Evolutionary conservation across 371 early-diverging fungal species (phyloP), one percentile per base, ranked within the genome.

Genomic region (Umbelopsis sp.): DNA sequence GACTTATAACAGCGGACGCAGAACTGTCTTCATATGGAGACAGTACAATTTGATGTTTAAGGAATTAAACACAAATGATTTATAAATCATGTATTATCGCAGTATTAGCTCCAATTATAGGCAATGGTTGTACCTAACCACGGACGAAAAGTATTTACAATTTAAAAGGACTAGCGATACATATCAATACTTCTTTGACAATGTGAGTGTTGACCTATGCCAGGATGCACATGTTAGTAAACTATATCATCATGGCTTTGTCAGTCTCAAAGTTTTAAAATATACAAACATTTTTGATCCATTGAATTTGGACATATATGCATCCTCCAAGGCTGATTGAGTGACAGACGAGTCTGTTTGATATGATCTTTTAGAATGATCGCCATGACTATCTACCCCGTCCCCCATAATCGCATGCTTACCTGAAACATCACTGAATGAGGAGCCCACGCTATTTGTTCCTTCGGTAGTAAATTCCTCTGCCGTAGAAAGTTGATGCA

Each of bases 291-390:
- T 81, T 71, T 84, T 87, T 0, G 88, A 86, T 20, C 79, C 76
- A 62, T 81, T 86, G 57, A 82, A 83, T 25, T 85, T 85, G 12
- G 86, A 86, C 38, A 87, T 50, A 46, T 84, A 83, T 0, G 86
- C 88, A 63, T 87, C 88, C 50, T 87, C 88, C 72, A 87, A 69
- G 5, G 88, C 88, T 1, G 88, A 87, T 65, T 83, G 85, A 1
- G 88, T 87, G 10, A 87, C 77, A 12, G 87, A 87, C 9, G 87
- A 80, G 63, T 87, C 86, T 78, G 35, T 4, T 45, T 2, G 29
- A 10, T 35, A 65, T 16, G 48, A 25, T 16, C 5, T 38, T 29
- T 22, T 44, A 29, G 46, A 25, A 35, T 18, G 8, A 8, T 4
- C 3, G 29, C 29, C 29, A 29, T 29, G 41, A 48, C 6, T 11